phyloP scores from a whole-genome alignment of 2,329 filamentous ascomycete genomes.

The Cercospora citrullina region DNA sequence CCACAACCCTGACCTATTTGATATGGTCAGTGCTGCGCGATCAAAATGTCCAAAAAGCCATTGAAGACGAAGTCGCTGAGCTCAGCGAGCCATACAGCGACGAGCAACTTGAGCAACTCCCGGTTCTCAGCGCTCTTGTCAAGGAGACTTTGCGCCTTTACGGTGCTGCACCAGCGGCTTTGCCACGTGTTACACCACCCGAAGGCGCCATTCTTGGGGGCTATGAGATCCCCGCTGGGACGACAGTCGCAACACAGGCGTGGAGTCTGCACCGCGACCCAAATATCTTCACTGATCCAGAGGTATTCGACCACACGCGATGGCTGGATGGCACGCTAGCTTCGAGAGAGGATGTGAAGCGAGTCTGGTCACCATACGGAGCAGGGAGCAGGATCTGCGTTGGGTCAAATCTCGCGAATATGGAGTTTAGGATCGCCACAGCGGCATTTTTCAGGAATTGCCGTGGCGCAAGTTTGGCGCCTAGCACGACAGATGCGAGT shows the following conservation, averaged over 20 bases:
- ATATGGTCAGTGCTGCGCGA: conserved; percentile 29
- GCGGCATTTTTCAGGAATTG: conserved; percentile 27
- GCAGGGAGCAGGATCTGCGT: conserved; percentile 26
- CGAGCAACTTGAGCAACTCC: conserved; percentile 35
- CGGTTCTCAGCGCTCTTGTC: conserved; percentile 41
- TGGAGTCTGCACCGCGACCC: conserved; percentile 43
- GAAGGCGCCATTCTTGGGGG: conserved; percentile 40
- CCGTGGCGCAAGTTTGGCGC: conserved; percentile 19
- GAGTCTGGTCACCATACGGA: conserved; percentile 20
- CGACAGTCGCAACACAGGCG: conserved; percentile 42
- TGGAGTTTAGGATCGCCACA: conserved; percentile 26
- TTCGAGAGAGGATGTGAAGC: conserved; percentile 13
- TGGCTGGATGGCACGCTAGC: conserved; percentile 15
- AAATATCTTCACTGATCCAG: conserved; percentile 30
- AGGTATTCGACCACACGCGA: conserved; percentile 17
- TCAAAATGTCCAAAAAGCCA: conserved; percentile 21
- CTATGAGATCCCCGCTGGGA: conserved; percentile 41
- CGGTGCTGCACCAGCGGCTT: conserved; percentile 37
- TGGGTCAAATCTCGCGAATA: conserved; percentile 27
- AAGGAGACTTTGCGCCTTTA: conserved; percentile 44
- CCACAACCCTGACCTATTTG: conserved; percentile 32
- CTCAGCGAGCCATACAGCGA: conserved; percentile 23
- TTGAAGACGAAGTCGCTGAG: conserved; percentile 30
- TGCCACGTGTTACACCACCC: conserved; percentile 41
- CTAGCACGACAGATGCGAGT: conserved; percentile 21